A percentile compares a stretch with the other conserved stretches of the same genome.
Conservation (phyloP, 306 rosid species). For the Mimosa bimucronata region DNA sequence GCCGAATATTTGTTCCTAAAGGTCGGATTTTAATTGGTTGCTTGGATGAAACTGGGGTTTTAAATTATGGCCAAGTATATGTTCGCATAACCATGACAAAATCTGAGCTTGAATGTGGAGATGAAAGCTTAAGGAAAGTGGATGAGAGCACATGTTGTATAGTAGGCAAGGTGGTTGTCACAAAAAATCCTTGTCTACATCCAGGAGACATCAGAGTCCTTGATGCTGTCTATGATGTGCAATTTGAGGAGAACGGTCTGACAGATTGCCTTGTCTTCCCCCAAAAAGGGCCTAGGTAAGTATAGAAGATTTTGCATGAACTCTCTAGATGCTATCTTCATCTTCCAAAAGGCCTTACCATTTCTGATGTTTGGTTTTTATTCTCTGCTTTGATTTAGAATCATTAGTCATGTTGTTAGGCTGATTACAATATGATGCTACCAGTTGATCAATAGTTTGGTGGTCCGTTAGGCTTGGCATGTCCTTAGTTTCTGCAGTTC, state of each 20-base stretch:
- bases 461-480: neutral
- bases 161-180: conserved; percentile 81
- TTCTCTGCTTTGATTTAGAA: neutral
- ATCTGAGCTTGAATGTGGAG: conserved; percentile 53
- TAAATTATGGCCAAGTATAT: conserved; percentile 86
- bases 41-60: conserved; percentile 84
- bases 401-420: conserved; percentile 16
- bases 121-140: conserved; percentile 55
- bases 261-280: conserved; percentile 82
- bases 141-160: conserved; percentile 61
- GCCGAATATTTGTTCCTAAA: conserved; percentile 27
- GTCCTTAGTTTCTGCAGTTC: conserved; percentile 13
- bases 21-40: conserved; percentile 83
- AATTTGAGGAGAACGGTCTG: conserved; percentile 66
- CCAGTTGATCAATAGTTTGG: conserved; percentile 23
- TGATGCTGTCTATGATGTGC: conserved; percentile 45
- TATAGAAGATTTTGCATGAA: conserved; percentile 16
- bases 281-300: conserved; percentile 79
- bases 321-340: conserved; percentile 4
- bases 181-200: conserved; percentile 87
- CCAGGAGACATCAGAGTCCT: conserved; percentile 83
- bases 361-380: neutral
- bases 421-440: neutral
- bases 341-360: neutral
- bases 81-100: conserved; percentile 63